phyloP scores from a whole-genome alignment of 73 alveolate genomes.

The Durusdinium trenchii region DNA sequence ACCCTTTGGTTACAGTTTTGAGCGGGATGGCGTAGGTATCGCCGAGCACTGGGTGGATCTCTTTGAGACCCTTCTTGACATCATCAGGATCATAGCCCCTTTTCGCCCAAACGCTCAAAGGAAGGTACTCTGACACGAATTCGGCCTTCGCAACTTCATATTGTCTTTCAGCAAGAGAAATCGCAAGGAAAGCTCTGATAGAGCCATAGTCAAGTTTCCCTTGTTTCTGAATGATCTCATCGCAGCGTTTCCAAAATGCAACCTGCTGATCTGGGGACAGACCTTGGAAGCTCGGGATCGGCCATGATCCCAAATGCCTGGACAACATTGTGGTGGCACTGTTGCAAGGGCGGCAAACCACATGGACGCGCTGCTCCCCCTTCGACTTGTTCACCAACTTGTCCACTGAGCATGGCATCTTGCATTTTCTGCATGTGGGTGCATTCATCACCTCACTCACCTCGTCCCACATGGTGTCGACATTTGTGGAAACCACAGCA shows the following conservation, averaged over 20 bases:
- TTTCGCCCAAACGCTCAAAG: neutral
- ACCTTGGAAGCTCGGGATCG: neutral
- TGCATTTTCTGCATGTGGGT: neutral
- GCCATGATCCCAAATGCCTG: neutral
- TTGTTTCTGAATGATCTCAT: neutral
- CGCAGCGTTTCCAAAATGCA: neutral
- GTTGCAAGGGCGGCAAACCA: neutral
- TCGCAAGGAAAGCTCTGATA: neutral
- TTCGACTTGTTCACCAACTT: neutral
- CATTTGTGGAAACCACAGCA: neutral
- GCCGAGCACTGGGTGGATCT: neutral
- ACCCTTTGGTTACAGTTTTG: neutral
- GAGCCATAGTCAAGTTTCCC: neutral
- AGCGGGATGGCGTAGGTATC: neutral
- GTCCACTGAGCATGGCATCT: neutral
- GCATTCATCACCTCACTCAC: neutral
- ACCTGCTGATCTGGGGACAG: neutral
- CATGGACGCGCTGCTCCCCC: neutral
- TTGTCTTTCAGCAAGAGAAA: neutral
- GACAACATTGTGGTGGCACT: neutral
- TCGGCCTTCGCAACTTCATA: neutral
- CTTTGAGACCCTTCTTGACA: neutral
- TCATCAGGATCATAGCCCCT: neutral
- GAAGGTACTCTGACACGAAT: neutral
- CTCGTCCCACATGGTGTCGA: neutral